These are phyloP conservation scores for Pseudogymnoascus sp. DNA, from an alignment of 2,329 filamentous ascomycete species.

Conservation along the genomic window DNA sequence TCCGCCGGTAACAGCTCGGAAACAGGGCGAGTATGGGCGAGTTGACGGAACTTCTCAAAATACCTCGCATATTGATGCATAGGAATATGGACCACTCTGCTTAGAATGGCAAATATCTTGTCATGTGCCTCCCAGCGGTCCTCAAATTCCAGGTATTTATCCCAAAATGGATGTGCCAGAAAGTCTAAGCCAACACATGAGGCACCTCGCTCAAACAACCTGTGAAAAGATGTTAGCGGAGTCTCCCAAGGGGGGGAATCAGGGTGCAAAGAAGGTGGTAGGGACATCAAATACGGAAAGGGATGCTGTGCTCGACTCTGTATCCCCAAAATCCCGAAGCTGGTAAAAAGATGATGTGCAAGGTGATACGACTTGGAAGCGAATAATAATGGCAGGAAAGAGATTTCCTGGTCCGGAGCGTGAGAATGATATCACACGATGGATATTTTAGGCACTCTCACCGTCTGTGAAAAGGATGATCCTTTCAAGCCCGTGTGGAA, in stretches of 20 bases:
- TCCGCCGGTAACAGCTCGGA: slow-evolving; percentile 66
- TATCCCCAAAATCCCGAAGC: slow-evolving; percentile 41
- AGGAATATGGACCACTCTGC: slow-evolving; percentile 78
- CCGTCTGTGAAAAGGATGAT: slow-evolving; percentile 50
- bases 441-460: slow-evolving; percentile 65
- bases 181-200: slow-evolving; percentile 86
- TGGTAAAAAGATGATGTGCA: slow-evolving; percentile 32
- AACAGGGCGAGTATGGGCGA: slow-evolving; percentile 68
- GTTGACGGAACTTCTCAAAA: slow-evolving; percentile 79
- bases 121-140: slow-evolving; percentile 80
- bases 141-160: slow-evolving; percentile 97
- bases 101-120: slow-evolving; percentile 77
- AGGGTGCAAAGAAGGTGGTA: slow-evolving; percentile 33
- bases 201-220: slow-evolving; percentile 87
- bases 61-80: slow-evolving; percentile 95
- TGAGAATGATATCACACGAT: slow-evolving; percentile 57
- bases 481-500: slow-evolving; percentile 17
- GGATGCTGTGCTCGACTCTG: slow-evolving; percentile 48
- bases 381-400: slow-evolving; percentile 41
- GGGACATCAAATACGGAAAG: slow-evolving; percentile 58
- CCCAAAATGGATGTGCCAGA: slow-evolving; percentile 93
- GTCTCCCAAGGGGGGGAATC: slow-evolving; percentile 14
- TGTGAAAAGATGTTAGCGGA: slow-evolving; percentile 35
- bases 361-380: slow-evolving; percentile 36
- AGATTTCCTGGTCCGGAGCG: slow-evolving; percentile 56